These are phyloP conservation scores for Butyriboletus loyo DNA, from an alignment of 768 basidiomycete genomes.

Conservation along the genomic window DNA sequence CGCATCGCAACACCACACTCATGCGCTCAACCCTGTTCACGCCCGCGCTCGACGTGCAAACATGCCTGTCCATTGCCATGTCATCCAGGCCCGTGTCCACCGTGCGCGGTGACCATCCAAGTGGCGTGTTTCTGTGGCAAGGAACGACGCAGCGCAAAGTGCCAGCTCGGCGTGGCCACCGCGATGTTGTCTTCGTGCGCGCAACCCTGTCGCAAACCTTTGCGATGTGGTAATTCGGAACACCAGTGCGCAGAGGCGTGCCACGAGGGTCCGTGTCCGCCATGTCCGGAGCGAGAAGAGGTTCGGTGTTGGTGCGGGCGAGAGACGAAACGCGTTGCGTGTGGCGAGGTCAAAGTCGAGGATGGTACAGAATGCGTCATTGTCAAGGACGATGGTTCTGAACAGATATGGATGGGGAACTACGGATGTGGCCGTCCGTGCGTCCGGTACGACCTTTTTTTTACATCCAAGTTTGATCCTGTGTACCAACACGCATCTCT, in stretches of 20 bases:
- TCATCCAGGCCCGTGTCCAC: slow-evolving; percentile 96
- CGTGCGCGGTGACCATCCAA: slow-evolving; percentile 78
- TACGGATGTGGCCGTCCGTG: slow-evolving; percentile 62
- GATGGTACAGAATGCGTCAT: slow-evolving; percentile 32
- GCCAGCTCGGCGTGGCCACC: slow-evolving; percentile 47
- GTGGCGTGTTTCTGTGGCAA: slow-evolving; percentile 80
- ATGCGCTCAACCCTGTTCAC: slow-evolving; percentile 67
- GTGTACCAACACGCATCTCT: background rate
- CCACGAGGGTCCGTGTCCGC: slow-evolving; percentile 72
- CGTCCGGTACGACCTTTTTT: slow-evolving; percentile 41
- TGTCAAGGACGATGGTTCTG: slow-evolving; percentile 30
- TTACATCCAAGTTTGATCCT: background rate
- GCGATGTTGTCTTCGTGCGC: slow-evolving; percentile 34
- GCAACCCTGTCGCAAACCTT: slow-evolving; percentile 36
- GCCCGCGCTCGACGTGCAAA: slow-evolving; percentile 55
- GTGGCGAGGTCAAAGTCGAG: slow-evolving; percentile 58
- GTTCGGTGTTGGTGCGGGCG: slow-evolving; percentile 82
- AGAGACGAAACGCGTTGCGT: slow-evolving; percentile 53
- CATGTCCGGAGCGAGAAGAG: slow-evolving; percentile 54
- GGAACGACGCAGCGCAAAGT: slow-evolving; percentile 33
- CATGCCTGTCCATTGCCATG: slow-evolving; percentile 85
- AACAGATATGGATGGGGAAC: slow-evolving; percentile 61
- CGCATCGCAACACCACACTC: slow-evolving; percentile 75
- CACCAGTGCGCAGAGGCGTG: slow-evolving; percentile 70
- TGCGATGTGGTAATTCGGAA: slow-evolving; percentile 61